Percentiles rank a stretch among this genome's conserved stretches.
These are phyloP conservation scores for Solanum habrochaites DNA, from an alignment of 257 asterid species.

Conservation along the genomic window DNA sequence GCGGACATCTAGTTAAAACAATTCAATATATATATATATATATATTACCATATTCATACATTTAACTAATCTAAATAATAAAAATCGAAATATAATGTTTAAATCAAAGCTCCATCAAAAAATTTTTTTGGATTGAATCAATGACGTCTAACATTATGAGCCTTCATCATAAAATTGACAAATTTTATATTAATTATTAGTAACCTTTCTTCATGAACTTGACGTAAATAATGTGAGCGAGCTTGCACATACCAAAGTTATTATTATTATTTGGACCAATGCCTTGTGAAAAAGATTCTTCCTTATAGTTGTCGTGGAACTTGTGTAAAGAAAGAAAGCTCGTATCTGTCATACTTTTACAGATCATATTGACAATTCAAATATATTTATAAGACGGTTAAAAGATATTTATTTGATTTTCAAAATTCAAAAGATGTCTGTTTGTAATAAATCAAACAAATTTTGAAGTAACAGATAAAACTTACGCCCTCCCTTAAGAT, in stretches of 20 bases:
- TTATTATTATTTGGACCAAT: background rate
- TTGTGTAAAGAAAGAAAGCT: background rate
- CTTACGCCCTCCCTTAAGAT: fast-evolving
- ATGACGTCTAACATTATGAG: background rate
- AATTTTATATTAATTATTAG: background rate
- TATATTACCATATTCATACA: background rate
- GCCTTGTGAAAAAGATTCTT: background rate
- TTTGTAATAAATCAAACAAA: too few relatives aligned
- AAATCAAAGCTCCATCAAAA: background rate
- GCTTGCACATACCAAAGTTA: background rate
- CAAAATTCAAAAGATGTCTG: background rate
- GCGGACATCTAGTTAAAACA: background rate
- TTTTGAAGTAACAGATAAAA: too few relatives aligned
- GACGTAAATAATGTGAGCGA: background rate
- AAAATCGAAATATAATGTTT: background rate
- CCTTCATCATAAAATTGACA: background rate
- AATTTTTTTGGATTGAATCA: background rate
- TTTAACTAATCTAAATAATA: too few relatives aligned
- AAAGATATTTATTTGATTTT: too few relatives aligned
- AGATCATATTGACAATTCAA: too few relatives aligned
- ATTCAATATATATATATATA: background rate
- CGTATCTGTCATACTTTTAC: background rate
- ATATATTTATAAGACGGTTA: background rate
- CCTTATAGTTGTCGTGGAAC: background rate
- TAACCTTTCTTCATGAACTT: too few relatives aligned